A percentile compares a stretch with the other conserved stretches of the same genome.
Evolutionary conservation across 2,329 filamentous ascomycete species (phyloP).

Genomic region (Beauveria scarabaeidicola): DNA sequence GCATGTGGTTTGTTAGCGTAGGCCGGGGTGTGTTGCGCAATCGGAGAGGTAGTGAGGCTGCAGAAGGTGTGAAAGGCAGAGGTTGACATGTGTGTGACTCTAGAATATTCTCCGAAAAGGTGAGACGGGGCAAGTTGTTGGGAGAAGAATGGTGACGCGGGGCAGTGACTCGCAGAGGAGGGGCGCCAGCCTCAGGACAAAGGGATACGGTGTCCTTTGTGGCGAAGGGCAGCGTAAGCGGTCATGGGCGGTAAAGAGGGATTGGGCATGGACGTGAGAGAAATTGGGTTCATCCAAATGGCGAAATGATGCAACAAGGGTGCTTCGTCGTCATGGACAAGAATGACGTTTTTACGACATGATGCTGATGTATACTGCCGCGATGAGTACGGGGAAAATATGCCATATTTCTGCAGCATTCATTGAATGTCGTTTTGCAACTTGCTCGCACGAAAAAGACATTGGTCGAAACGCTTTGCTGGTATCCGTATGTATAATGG

Average conservation of each 20-base stretch:
- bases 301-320: neutral
- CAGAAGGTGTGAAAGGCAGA: neutral
- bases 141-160: neutral
- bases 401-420: neutral
- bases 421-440: neutral
- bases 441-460: neutral
- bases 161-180: constrained; percentile 1
- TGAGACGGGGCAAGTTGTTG: neutral
- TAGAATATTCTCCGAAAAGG: neutral
- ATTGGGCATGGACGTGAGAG: neutral
- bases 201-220: neutral
- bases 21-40: neutral
- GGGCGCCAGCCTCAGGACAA: too few species aligned
- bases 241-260: neutral
- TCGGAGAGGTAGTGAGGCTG: neutral
- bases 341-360: neutral
- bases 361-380: neutral
- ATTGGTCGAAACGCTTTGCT: neutral
- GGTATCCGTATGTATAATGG: neutral
- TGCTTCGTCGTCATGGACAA: neutral
- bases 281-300: neutral
- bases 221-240: neutral
- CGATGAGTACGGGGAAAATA: neutral
- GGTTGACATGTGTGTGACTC: neutral
- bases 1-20: neutral